Base-by-base conservation (phyloP, 2,329 filamentous ascomycete genomes). In the Stagonosporopsis tanaceti region DNA sequence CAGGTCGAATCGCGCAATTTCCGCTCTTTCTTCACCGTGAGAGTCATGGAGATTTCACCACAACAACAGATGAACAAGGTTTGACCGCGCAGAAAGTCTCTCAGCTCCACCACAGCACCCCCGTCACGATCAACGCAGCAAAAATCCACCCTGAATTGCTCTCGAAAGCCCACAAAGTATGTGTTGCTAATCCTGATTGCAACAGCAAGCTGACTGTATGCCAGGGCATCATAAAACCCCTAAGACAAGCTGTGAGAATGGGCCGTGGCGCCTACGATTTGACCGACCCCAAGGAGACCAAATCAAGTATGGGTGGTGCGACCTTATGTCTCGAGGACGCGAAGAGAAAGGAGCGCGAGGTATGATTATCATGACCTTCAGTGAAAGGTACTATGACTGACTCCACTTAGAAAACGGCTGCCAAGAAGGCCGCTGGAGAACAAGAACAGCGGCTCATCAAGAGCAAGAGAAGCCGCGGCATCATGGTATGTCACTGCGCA, bases 241-340 rank as follows among this genome's bases (percentile, higher is more conserved):
- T 17, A 15, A 6, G 14, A 15, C 24, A 11, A 4, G 12, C 28
- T 8, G n/a, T 3, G 2, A 59, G 12, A 15, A 70, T 70, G 66
- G 63, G 63, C 0, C 66, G 65, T 1, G 63, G 58, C 1, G 67
- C 40, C 5, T 71, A 71, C 50, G 67, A 70, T 39, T 42, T 37
- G 1, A 68, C 62, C 0, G 47, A 53, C 17, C 59, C 47, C 14
- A 24, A 7, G 4, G 20, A 44, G 2, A 15, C 40, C 1, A 50
- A 50, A 27, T 60, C 62, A 2, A 53, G 52, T 0, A 56, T 57
- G 5, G 65, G 51, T 9, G 30, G 20, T 2, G 32, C 20, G 2
- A 55, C 50, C 6, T 35, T 66, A 1, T 17, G 35, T 1, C 35
- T 50, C 12, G 47, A 62, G 6, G 35, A 57, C 4, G 42, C 14